Percentiles rank a stretch among this genome's conserved stretches.
These are phyloP conservation scores for Lyophyllum atratum DNA, from an alignment of 768 basidiomycete genomes.

Conservation along the genomic window DNA sequence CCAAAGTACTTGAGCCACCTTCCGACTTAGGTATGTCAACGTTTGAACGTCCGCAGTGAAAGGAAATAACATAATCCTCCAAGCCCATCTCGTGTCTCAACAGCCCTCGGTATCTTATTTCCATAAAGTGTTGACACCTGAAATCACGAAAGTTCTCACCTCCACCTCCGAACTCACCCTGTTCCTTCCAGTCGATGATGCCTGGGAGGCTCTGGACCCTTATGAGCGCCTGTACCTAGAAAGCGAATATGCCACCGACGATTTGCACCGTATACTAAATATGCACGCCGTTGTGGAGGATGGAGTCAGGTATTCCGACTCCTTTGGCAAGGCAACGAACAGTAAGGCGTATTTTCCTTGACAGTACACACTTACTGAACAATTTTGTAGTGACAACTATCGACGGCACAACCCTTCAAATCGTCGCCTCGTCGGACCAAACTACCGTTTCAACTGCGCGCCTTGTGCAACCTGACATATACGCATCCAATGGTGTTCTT, in stretches of 20 bases:
- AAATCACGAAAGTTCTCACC: conserved; percentile 59
- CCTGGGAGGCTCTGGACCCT: conserved; percentile 76
- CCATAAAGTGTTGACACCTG: conserved; percentile 64
- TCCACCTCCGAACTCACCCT: conserved; percentile 76
- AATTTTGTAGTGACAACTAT: conserved; percentile 63
- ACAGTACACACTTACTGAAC: conserved; percentile 9
- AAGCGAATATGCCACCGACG: conserved; percentile 82
- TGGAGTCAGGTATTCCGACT: conserved; percentile 67
- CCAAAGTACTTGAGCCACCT: conserved; percentile 74
- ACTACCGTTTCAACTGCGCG: conserved; percentile 58
- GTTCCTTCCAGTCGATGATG: conserved; percentile 85
- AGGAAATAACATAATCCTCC: conserved; percentile 2
- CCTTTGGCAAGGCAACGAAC: conserved; percentile 51
- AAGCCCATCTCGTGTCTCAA: conserved; percentile 62
- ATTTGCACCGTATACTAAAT: conserved; percentile 74
- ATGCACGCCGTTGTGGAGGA: conserved; percentile 70
- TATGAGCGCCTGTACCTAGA: conserved; percentile 88
- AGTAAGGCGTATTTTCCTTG: conserved; percentile 41
- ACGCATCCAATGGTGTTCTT: conserved; percentile 93
- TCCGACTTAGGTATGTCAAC: conserved; percentile 64
- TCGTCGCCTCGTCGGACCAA: conserved; percentile 54
- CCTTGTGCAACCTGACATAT: conserved; percentile 79
- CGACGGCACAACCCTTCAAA: conserved; percentile 65
- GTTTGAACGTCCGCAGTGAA: conserved; percentile 1
- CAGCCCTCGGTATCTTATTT: conserved; percentile 74